Evolutionary conservation across 805 yeast genomes (phyloP).

Genomic region (Jamesozyma rosinii): DNA sequence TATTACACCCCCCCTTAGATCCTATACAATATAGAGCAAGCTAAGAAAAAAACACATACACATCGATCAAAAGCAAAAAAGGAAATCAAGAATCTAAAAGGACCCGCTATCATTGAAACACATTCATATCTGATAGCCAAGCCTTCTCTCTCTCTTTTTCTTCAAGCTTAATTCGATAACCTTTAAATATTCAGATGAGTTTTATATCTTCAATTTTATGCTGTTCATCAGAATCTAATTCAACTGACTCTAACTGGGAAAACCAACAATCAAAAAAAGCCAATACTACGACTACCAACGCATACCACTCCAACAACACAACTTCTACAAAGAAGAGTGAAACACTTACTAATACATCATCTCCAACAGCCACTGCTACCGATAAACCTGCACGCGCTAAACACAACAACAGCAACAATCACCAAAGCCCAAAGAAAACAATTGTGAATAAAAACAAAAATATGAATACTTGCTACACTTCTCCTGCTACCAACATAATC

Average conservation of each 20-base stretch:
- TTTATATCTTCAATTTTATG: conserved; percentile 31
- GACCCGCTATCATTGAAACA: too few relatives aligned
- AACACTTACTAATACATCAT: neutral
- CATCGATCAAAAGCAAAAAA: neutral
- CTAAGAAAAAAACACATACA: too few relatives aligned
- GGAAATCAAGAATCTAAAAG: too few relatives aligned
- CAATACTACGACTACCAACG: conserved; percentile 2
- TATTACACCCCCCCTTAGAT: too few relatives aligned
- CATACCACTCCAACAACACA: conserved; percentile 3
- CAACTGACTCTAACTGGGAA: conserved; percentile 2
- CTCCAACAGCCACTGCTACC: neutral
- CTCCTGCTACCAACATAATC: neutral
- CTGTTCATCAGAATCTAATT: conserved; percentile 22
- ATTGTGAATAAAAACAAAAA: neutral
- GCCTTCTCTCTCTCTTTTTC: neutral
- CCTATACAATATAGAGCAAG: too few relatives aligned
- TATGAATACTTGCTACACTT: conserved; percentile 1
- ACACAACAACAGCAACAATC: neutral
- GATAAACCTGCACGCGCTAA: neutral
- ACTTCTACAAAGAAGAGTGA: neutral
- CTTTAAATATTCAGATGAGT: conserved; percentile 26
- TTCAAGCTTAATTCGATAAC: neutral
- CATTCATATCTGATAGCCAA: too few relatives aligned
- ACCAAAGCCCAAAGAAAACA: neutral
- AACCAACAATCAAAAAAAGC: conserved; percentile 5